Evolutionary conservation across 108 stramenopile genomes (phyloP), one percentile per base, ranked within the genome.

Genomic region (Pelagomonas calceolata): DNA sequence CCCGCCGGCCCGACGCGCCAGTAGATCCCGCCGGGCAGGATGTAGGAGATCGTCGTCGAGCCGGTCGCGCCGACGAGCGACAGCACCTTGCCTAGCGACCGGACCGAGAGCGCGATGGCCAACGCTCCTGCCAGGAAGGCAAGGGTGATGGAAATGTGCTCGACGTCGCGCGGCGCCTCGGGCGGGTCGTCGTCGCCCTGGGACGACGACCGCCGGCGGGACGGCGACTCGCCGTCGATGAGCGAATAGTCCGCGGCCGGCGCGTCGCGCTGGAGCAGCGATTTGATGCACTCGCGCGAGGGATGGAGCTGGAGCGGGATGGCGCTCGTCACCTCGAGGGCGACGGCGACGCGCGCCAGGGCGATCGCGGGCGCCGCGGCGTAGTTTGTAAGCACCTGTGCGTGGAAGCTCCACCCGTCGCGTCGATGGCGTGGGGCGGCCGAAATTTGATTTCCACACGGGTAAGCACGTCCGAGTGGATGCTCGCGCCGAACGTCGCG

Each of bases 41-140:
- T 73, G 68, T 85, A 90, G 65, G 83, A 80, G 0, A 90, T 83
- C 69, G 83, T 73, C 31, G 89, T 88, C 21, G 84, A 84, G 3
- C 87, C 89, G 0, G 87, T 89, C 21, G 89, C 89, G 31, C 89
- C 89, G 0, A 89, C 89, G 43, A 88, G 39, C 66, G 79, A 81
- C 1, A 88, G 76, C 35, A 88, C 60, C 14, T 79, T 78, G 4
- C 85, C 85, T 32, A 88, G 75, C 70, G 83, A 80, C 63, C 75
- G 63, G 21, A 86, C 78, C 7, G 80, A 37, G 78, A 84, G 79
- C 33, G 87, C 87, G 39, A 83, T 74, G 4, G 65, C 43, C 71
- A 82, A 85, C 51, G 85, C 81, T 17, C 70, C 34, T 51, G 67
- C 51, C 39, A 86, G 68, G 67, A 86, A 88, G 36, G 60, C 45